Evolutionary conservation across 768 basidiomycete genomes (phyloP).

Genomic region (Boletus bicolor): DNA sequence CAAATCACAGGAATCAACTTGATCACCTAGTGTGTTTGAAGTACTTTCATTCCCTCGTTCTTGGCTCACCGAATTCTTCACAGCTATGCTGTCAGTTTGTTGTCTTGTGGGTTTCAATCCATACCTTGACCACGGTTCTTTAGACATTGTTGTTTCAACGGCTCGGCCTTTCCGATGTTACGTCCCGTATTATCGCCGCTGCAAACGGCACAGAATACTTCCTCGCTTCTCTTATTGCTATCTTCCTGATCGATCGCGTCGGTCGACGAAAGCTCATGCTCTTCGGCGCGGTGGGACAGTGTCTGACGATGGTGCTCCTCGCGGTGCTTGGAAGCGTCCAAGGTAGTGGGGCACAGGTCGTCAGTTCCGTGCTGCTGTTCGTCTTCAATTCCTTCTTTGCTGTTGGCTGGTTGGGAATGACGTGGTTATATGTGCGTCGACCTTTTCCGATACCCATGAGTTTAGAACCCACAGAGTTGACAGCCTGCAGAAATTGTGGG

Average conservation of each 20-base stretch:
- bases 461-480: not conserved
- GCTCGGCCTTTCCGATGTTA: slow-evolving; percentile 55
- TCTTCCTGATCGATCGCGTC: slow-evolving; percentile 67
- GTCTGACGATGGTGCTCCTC: slow-evolving; percentile 55
- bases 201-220: slow-evolving; percentile 73
- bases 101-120: not conserved
- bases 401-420: slow-evolving; percentile 68
- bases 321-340: slow-evolving; percentile 54
- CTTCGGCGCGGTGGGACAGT: slow-evolving; percentile 62
- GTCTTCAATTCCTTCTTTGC: slow-evolving; percentile 74
- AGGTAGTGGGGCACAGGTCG: slow-evolving; percentile 45
- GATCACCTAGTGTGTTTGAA: slow-evolving; percentile 54
- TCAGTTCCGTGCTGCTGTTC: slow-evolving; percentile 56
- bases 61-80: slow-evolving; percentile 13
- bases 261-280: slow-evolving; percentile 73
- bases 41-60: slow-evolving; percentile 5
- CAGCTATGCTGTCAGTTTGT: slow-evolving; percentile 32
- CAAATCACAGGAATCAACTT: slow-evolving; percentile 68
- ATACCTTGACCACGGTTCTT: not conserved
- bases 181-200: slow-evolving; percentile 60
- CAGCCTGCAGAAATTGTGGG: slow-evolving; percentile 67
- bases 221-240: slow-evolving; percentile 67
- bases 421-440: slow-evolving; percentile 60
- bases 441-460: not conserved
- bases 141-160: slow-evolving; percentile 54